phyloP scores from a whole-genome alignment of 176 grass and related monocot species.

The Oryza coarctata region DNA sequence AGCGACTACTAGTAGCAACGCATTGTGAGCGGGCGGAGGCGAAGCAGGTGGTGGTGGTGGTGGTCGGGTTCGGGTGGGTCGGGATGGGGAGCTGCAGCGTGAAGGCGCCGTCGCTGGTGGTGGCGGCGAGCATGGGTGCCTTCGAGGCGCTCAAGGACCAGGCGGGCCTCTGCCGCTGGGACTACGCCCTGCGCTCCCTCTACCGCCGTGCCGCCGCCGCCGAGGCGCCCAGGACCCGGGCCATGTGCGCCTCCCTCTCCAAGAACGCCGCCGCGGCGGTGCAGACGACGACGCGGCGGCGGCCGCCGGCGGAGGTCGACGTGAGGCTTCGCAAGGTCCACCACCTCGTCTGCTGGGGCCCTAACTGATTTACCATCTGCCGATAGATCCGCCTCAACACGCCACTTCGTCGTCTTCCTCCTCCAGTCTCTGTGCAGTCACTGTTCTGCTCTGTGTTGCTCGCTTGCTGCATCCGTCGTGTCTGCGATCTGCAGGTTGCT shows the following conservation, averaged over 20 bases:
- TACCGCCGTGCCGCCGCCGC: constrained; percentile 35
- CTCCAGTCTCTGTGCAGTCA: no score
- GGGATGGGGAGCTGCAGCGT: background rate
- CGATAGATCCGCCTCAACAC: background rate
- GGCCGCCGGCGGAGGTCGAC: background rate
- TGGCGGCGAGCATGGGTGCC: constrained; percentile 60
- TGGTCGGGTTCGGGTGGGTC: no score
- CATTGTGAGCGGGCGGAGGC: background rate
- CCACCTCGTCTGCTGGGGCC: constrained; percentile 71
- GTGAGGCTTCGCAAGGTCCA: constrained; percentile 42
- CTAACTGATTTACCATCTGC: constrained; percentile 1
- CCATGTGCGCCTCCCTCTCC: constrained; percentile 16
- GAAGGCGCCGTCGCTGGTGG: constrained; percentile 59
- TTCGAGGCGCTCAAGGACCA: constrained; percentile 85
- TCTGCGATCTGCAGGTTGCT: no score
- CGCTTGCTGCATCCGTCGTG: background rate
- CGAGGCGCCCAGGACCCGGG: background rate
- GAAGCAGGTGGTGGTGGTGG: background rate
- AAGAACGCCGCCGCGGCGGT: background rate
- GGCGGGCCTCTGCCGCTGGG: constrained; percentile 69
- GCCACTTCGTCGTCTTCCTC: no score
- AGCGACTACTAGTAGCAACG: background rate
- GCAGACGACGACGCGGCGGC: background rate
- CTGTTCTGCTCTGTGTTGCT: no score
- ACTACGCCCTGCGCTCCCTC: constrained; percentile 57